Percentiles rank a stretch among this genome's conserved stretches.
Evolutionary conservation across 371 early-diverging fungal genomes (phyloP).

Genomic region (Catenaria anguillulae): DNA sequence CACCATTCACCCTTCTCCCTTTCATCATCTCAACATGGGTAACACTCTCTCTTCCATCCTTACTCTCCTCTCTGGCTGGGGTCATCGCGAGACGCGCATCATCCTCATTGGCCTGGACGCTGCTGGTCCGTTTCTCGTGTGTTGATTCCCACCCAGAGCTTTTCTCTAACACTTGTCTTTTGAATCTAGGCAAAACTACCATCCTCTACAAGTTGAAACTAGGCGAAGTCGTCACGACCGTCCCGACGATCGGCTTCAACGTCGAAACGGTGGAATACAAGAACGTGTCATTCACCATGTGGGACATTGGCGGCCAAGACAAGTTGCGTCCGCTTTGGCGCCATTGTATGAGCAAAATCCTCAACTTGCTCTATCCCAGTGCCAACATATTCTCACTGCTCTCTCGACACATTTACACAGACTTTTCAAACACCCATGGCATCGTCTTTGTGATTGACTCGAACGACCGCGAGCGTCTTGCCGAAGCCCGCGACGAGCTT

Average conservation of each 20-base stretch:
- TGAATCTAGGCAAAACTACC: no score
- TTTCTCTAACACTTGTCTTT: no score
- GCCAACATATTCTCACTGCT: no score
- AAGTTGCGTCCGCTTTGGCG: neutral
- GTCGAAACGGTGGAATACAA: constrained; percentile 75
- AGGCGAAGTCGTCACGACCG: constrained; percentile 94
- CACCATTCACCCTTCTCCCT: no score
- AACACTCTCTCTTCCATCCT: constrained; percentile 33
- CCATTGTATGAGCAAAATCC: neutral
- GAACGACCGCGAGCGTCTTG: constrained; percentile 80
- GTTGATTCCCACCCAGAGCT: no score
- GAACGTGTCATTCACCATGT: constrained; percentile 91
- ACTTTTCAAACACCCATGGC: constrained; percentile 19
- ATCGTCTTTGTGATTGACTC: constrained; percentile 93
- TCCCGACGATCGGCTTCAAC: constrained; percentile 74
- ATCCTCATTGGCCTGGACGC: constrained; percentile 57
- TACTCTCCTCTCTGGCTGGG: constrained; percentile 29
- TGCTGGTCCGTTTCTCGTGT: no score
- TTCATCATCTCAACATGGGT: no score
- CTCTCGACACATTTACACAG: neutral
- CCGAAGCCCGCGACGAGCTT: constrained; percentile 73
- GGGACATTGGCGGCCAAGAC: constrained; percentile 76
- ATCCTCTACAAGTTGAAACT: constrained; percentile 72
- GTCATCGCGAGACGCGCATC: constrained; percentile 37
- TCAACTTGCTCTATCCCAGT: no score